Conservation (phyloP, 2,329 filamentous ascomycete genomes). For the Penicillium fuscoglaucum region DNA sequence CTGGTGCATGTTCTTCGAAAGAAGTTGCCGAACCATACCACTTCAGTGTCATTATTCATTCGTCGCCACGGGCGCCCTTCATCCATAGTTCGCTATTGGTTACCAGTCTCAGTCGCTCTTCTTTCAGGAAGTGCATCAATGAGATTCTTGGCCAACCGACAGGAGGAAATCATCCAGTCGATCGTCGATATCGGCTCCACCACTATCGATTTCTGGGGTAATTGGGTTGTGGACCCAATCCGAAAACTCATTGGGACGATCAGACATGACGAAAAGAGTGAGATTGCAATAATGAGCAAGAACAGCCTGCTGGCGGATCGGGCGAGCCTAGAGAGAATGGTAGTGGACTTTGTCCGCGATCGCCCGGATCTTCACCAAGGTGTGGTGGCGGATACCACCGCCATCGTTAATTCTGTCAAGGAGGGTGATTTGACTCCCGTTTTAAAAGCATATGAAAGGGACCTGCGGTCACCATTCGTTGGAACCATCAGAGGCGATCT, state of each 20-base stretch:
- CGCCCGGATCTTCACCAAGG: constrained; percentile 61
- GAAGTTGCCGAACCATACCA: constrained; percentile 67
- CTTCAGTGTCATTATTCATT: constrained; percentile 57
- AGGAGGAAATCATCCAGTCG: constrained; percentile 77
- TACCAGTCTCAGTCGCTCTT: constrained; percentile 69
- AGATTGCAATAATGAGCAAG: constrained; percentile 95
- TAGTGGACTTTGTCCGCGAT: constrained; percentile 89
- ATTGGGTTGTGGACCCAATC: constrained; percentile 89
- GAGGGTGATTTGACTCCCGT: constrained; percentile 94
- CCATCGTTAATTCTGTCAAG: constrained; percentile 75
- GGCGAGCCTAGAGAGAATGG: constrained; percentile 93
- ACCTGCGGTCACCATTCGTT: constrained; percentile 76
- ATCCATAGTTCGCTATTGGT: constrained; percentile 79
- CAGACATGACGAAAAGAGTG: constrained; percentile 84
- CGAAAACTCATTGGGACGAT: constrained; percentile 87
- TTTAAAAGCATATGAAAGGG: constrained; percentile 84
- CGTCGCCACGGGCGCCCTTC: constrained; percentile 73
- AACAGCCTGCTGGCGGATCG: constrained; percentile 87
- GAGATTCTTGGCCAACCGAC: constrained; percentile 70
- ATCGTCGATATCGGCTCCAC: constrained; percentile 76
- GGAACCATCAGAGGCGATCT: constrained; percentile 85
- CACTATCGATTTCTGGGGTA: constrained; percentile 84
- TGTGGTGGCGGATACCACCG: constrained; percentile 62
- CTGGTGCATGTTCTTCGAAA: constrained; percentile 62
- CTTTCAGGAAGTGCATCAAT: constrained; percentile 87